Percentiles rank a stretch among this genome's conserved stretches.
Evolutionary conservation across 768 basidiomycete genomes (phyloP).

Genomic region (Serendipita sp.): DNA sequence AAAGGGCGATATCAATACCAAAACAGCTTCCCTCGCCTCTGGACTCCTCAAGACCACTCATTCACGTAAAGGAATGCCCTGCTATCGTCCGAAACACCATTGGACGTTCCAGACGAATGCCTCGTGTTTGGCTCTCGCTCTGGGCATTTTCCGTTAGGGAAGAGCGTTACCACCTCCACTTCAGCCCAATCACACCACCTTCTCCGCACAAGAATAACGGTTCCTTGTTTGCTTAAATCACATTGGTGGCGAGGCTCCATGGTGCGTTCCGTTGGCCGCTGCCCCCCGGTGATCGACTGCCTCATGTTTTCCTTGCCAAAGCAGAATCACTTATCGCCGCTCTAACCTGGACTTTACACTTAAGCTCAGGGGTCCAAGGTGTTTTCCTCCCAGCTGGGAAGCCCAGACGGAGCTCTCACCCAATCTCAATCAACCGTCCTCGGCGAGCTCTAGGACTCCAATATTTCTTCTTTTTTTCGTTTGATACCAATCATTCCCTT

Average conservation of each 20-base stretch:
- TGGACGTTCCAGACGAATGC: background rate
- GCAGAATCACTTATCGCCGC: background rate
- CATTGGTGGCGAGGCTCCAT: background rate
- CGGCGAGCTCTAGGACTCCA: background rate
- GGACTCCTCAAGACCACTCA: no score
- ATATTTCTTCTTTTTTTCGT: background rate
- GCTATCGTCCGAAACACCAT: background rate
- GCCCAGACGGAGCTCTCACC: background rate
- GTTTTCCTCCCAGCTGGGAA: background rate
- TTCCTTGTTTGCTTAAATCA: background rate
- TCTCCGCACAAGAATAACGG: background rate
- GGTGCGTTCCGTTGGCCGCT: background rate
- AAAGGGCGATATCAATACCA: no score
- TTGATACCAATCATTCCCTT: background rate
- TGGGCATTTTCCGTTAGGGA: background rate
- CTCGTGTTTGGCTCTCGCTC: background rate
- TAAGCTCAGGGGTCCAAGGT: background rate
- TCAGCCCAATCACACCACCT: background rate
- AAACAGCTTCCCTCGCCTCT: no score
- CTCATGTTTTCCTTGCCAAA: slow-evolving; percentile 2
- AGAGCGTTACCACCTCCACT: background rate
- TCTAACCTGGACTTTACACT: background rate
- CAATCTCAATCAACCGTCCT: background rate
- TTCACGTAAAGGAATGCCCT: background rate
- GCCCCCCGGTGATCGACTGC: background rate